Base-by-base conservation (phyloP, 208 protist species). In the Leishmania mexicana region DNA sequence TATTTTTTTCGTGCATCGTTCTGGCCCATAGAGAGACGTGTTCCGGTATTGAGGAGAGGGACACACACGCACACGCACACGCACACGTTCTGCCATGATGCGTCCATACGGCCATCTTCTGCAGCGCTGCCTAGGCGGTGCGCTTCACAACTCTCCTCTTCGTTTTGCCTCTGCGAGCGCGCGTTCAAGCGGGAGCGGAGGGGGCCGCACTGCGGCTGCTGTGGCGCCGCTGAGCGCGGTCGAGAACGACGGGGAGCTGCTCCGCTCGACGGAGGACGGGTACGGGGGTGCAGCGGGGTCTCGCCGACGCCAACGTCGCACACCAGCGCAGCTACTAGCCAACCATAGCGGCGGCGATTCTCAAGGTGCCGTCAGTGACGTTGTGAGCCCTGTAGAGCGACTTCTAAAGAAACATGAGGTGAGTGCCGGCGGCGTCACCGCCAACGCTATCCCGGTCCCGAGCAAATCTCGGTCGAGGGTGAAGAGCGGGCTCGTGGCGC, bases 331-430 rank as follows among this genome's bases (percentile, higher is more conserved):
- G 77, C 77, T 78, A 24, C 31, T 81, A 11, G 54, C 68, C 10
- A 74, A 78, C 24, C 31, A 64, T 1, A 11, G 35, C 19, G 58
- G 57, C 31, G 45, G 21, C 42, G 42, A 24, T 31, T 72, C 40
- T 45, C 17, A 72, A 45, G 67, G 67, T 28, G 35, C 67, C 31
- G 67, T 17, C 38, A 28, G 54, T 19, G 70, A 49, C n/a, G 42
- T 13, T 42, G 31, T 62, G 19, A 40, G 58, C 73, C 19, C 76
- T 35, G 76, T 84, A 11, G 81, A 75, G 58, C 57, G 74, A 5
- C 77, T 85, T 38, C 60, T 85, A 31, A 68, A 54, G 31, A 84
- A 84, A 28, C 81, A 81, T 58, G 72, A 60, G 71, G 70, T 74
- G 70, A 53, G 11, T 51, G 45, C 45, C 42, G 42, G 24, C 45